phyloP scores from a whole-genome alignment of 768 basidiomycete genomes.

The Neoboletus subvelutipes region DNA sequence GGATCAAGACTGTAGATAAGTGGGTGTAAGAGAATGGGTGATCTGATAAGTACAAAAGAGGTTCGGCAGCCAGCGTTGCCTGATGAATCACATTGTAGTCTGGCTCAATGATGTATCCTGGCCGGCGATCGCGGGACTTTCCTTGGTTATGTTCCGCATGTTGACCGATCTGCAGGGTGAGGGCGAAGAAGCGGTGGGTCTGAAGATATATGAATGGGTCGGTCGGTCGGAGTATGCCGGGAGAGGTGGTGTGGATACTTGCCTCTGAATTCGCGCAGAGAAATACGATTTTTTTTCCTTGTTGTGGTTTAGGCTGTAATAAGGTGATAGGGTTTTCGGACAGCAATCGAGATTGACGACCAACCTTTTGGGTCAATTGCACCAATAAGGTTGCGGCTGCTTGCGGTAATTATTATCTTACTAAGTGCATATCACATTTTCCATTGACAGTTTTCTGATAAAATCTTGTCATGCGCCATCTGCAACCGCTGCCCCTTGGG shows the following conservation, averaged over 20 bases:
- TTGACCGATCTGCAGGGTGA: constrained; percentile 23
- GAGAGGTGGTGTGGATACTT: not conserved
- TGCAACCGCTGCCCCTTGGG: constrained; percentile 16
- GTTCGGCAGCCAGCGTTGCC: not conserved
- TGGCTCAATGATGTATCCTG: not conserved
- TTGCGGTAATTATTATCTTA: constrained; percentile 30
- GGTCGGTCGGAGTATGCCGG: constrained; percentile 14
- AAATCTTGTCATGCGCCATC: constrained; percentile 21
- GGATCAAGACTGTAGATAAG: not conserved
- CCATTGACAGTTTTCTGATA: constrained; percentile 28
- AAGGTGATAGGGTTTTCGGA: constrained; percentile 52
- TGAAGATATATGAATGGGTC: constrained; percentile 6
- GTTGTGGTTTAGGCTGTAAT: constrained; percentile 46
- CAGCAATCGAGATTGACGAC: constrained; percentile 44
- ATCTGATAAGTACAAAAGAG: constrained; percentile 18
- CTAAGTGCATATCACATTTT: constrained; percentile 24
- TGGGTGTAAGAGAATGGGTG: not conserved
- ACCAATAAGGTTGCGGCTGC: constrained; percentile 37
- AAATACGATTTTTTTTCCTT: constrained; percentile 1
- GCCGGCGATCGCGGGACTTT: constrained; percentile 27
- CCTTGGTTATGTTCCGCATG: constrained; percentile 7
- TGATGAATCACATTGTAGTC: constrained; percentile 2
- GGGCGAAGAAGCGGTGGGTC: constrained; percentile 20
- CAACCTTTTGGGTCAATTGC: constrained; percentile 40
- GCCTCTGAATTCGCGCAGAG: not conserved